These are phyloP conservation scores for Letharia lupina DNA, from an alignment of 495 filamentous ascomycete genomes.

Conservation along the genomic window DNA sequence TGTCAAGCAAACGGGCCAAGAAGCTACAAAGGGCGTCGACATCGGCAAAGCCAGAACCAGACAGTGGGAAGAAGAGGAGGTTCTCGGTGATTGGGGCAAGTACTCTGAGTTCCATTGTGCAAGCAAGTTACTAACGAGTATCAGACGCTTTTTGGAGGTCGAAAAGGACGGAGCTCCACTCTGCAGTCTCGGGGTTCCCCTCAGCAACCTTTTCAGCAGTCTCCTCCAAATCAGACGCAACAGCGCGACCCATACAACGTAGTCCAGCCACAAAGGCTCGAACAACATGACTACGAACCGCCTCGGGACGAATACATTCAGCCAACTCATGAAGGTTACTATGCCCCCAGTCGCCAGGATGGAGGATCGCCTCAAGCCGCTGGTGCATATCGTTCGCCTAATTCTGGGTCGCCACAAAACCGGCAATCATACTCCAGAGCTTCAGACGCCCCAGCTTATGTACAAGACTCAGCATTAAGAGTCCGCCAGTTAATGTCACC, in stretches of 20 bases:
- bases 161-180: conserved; percentile 20
- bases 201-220: conserved; percentile 5
- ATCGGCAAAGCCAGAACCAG: conserved; percentile 27
- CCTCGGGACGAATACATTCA: conserved; percentile 11
- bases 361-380: conserved; percentile 9
- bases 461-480: conserved; percentile 15
- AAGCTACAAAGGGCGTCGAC: conserved; percentile 26
- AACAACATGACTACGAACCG: conserved; percentile 8
- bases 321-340: conserved; percentile 30
- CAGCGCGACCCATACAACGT: conserved; percentile 1
- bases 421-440: conserved; percentile 3
- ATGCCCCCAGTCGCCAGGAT: conserved; percentile 24
- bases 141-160: conserved; percentile 24
- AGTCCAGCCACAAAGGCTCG: neutral
- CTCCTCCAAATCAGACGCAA: conserved; percentile 9
- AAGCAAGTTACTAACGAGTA: conserved; percentile 15
- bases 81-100: conserved; percentile 37
- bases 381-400: conserved; percentile 2
- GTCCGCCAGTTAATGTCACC: conserved; percentile 15
- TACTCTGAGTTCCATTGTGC: neutral
- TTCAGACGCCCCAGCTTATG: conserved; percentile 19
- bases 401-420: conserved; percentile 3
- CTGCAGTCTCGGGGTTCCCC: neutral
- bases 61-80: conserved; percentile 38
- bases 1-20: conserved; percentile 18